Base-by-base conservation (phyloP, 331 rosid species). In the Telfairia occidentalis region DNA sequence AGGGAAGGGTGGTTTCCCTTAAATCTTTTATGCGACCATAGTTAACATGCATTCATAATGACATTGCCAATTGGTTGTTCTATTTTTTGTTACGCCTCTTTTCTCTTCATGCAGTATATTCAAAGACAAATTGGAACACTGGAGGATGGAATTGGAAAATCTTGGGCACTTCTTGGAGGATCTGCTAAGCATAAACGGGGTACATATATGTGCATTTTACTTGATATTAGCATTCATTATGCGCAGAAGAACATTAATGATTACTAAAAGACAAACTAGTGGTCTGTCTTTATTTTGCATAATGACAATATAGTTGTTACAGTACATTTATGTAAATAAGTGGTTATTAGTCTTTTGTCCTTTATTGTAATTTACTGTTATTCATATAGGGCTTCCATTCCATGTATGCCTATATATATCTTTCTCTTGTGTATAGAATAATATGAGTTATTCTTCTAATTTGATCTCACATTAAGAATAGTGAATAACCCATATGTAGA, bases 111-210 rank as follows among this genome's bases (percentile, higher is more conserved):
- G 90, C 85, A 87, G 90, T 87, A 80, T 77, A 82, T 87, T 73
- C 82, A 77, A 61, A 84, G 80, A 60, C 90, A 87, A 61, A 81
- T 82, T 34, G 79, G 77, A 64, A 28, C 60, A 5, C 80, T 87
- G 59, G 88, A 87, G 78, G 90, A 80, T 46, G 79, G 87, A 29
- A 82, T 84, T 76, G 79, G 84, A 77, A 82, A 84, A 76, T 82
- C 84, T 26, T 87, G 90, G 90, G 78, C 79, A 12, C 79, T 48
- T 67, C 78, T 79, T 15, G 70, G 86, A 64, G 63, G 75, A 24
- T 71, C 79, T n/a, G 50, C 40, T 63, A 53, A 72, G 48, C 76
- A 73, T 21, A 78, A 48, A 57, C 69, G 65, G 30, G 85, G 90
- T 84, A 73, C 64, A 78, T 58, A 28, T 58, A 28, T 42, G 32